Percentiles rank a stretch among this genome's conserved stretches.
Evolutionary conservation across 768 basidiomycete species (phyloP).

Genomic region (Tricholoma furcatifolium): DNA sequence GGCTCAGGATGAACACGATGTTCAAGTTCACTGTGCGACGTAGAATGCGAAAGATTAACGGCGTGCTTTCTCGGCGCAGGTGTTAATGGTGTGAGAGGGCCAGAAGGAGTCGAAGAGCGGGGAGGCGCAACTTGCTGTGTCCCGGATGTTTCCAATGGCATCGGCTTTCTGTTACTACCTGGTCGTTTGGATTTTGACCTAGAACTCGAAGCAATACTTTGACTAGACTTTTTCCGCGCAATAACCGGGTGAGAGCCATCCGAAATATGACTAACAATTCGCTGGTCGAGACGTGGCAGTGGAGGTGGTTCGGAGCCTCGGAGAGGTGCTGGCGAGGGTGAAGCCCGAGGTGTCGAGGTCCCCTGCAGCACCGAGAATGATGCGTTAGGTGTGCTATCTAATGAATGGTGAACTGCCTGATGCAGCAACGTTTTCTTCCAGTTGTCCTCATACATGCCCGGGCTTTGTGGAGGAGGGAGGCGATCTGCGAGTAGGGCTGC

Average conservation of each 20-base stretch:
- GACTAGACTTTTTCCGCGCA: slow-evolving; percentile 27
- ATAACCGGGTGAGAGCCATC: slow-evolving; percentile 22
- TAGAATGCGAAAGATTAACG: slow-evolving; percentile 48
- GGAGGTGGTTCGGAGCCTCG: slow-evolving; percentile 19
- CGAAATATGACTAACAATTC: slow-evolving; percentile 39
- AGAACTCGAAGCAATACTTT: slow-evolving; percentile 24
- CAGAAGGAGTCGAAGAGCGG: slow-evolving; percentile 65
- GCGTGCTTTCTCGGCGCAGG: slow-evolving; percentile 62
- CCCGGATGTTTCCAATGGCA: slow-evolving; percentile 24
- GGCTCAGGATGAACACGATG: slow-evolving; percentile 9
- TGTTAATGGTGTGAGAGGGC: slow-evolving; percentile 57
- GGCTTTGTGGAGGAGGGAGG: slow-evolving; percentile 63
- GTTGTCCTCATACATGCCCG: slow-evolving; percentile 62
- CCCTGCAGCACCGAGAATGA: slow-evolving; percentile 42
- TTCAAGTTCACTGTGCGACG: slow-evolving; percentile 54
- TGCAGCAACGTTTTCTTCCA: slow-evolving; percentile 79
- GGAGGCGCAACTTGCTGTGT: slow-evolving; percentile 45
- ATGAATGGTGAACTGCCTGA: slow-evolving; percentile 76
- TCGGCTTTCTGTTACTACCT: slow-evolving; percentile 21
- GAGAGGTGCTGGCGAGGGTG: slow-evolving; percentile 21
- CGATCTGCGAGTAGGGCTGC: slow-evolving; percentile 75
- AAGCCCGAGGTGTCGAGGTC: slow-evolving; percentile 36
- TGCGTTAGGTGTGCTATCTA: slow-evolving; percentile 46
- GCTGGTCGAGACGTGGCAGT: slow-evolving; percentile 39
- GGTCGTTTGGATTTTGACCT: slow-evolving; percentile 27